phyloP scores from a whole-genome alignment of 495 filamentous ascomycete species.

The Thozetella sp. region DNA sequence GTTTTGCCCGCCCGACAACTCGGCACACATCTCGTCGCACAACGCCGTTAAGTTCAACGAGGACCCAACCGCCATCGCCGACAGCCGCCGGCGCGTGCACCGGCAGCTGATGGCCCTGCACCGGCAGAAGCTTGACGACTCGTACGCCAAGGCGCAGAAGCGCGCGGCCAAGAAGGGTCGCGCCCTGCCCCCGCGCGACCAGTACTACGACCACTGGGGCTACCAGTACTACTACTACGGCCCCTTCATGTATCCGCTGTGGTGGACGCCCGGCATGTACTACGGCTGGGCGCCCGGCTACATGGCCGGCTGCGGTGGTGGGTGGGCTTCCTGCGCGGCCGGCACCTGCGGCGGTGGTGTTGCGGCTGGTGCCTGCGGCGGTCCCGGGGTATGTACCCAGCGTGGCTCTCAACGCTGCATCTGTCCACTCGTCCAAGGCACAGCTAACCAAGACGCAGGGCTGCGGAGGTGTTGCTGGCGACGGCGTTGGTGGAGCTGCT shows the following conservation, averaged over 20 bases:
- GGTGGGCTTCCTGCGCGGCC: constrained; percentile 12
- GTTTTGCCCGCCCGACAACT: constrained; percentile 54
- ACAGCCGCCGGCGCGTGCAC: constrained; percentile 49
- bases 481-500: constrained; percentile 54
- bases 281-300: constrained; percentile 40
- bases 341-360: constrained; percentile 33
- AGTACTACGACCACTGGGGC: constrained; percentile 56
- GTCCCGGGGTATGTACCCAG: constrained; percentile 20
- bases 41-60: constrained; percentile 50
- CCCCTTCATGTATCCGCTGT: constrained; percentile 35
- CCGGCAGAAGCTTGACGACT: constrained; percentile 53
- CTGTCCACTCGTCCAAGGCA: not conserved
- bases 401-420: not conserved
- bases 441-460: constrained; percentile 39
- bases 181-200: constrained; percentile 45
- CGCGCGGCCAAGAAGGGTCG: constrained; percentile 64
- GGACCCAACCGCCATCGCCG: constrained; percentile 45
- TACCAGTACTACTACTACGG: constrained; percentile 46
- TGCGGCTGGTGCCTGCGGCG: constrained; percentile 32
- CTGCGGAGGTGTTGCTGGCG: constrained; percentile 51
- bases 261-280: constrained; percentile 25
- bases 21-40: constrained; percentile 75
- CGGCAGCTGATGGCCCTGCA: constrained; percentile 49
- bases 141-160: constrained; percentile 62
- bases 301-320: constrained; percentile 15